Percentiles rank a stretch among this genome's conserved stretches.
Evolutionary conservation across 2,329 filamentous ascomycete species (phyloP).

Genomic region (Colletotrichum sp.): DNA sequence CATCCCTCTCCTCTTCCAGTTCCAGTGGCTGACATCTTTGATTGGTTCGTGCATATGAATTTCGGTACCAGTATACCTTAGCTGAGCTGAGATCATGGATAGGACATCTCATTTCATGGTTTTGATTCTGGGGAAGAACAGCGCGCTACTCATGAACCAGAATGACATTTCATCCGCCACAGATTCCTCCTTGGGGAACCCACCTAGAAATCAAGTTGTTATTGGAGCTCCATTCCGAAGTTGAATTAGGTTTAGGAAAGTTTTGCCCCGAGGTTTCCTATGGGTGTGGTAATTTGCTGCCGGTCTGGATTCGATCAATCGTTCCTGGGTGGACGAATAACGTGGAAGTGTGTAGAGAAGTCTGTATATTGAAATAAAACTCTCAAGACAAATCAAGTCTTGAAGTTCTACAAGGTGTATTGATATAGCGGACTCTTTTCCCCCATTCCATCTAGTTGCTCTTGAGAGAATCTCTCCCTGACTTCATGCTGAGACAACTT

Average conservation of each 20-base stretch:
- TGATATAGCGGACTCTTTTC: conserved; percentile 5
- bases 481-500: conserved; percentile 29
- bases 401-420: not conserved
- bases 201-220: not conserved
- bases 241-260: too few species aligned
- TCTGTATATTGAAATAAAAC: not conserved
- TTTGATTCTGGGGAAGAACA: not conserved
- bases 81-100: not conserved
- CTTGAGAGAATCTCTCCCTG: conserved; percentile 28
- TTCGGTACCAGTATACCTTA: not conserved
- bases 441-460: not conserved
- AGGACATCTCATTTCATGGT: not conserved
- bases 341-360: not conserved
- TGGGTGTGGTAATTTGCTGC: too few species aligned
- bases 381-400: not conserved
- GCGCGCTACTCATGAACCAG: not conserved
- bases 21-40: not conserved
- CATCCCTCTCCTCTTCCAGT: not conserved
- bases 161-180: not conserved
- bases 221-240: too few species aligned
- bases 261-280: too few species aligned
- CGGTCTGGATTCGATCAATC: too few species aligned
- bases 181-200: not conserved
- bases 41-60: not conserved
- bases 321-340: too few species aligned